Evolutionary conservation across 2,329 filamentous ascomycete species (phyloP).

Genomic region (Sporothrix sp.): DNA sequence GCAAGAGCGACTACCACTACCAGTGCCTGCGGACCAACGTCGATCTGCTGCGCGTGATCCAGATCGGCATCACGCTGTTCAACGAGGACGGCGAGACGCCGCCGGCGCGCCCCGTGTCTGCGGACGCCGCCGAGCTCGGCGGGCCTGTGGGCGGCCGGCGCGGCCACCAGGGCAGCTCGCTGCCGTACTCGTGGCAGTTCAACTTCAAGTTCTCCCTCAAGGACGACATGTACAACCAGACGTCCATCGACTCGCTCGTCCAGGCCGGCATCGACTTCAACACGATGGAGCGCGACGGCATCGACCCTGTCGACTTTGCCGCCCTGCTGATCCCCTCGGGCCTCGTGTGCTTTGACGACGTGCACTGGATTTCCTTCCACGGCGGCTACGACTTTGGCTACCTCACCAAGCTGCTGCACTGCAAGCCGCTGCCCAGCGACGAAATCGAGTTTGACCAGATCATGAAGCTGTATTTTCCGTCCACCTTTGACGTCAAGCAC

Average conservation of each 20-base stretch:
- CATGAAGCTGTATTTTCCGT: conserved; percentile 88
- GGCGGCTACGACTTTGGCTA: conserved; percentile 98
- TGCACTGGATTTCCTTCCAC: conserved; percentile 96
- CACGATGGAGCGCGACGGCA: conserved; percentile 75
- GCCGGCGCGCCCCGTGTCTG: conserved; percentile 52
- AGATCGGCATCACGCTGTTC: conserved; percentile 90
- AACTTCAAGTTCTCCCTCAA: conserved; percentile 96
- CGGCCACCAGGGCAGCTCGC: conserved; percentile 26
- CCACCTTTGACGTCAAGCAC: conserved; percentile 92
- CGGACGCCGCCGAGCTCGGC: conserved; percentile 32
- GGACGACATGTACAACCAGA: conserved; percentile 95
- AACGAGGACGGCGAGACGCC: conserved; percentile 82
- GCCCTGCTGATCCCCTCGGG: conserved; percentile 85
- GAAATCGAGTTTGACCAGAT: conserved; percentile 82
- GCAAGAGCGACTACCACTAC: conserved; percentile 97
- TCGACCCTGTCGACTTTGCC: conserved; percentile 82
- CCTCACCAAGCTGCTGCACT: conserved; percentile 84
- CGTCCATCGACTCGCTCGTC: conserved; percentile 83
- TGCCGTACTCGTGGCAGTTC: conserved; percentile 95
- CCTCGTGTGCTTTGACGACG: conserved; percentile 74
- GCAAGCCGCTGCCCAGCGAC: conserved; percentile 73
- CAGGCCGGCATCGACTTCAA: conserved; percentile 89
- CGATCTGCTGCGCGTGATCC: conserved; percentile 93
- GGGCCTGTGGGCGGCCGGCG: conserved; percentile 30
- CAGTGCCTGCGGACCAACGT: conserved; percentile 96